Conservation (phyloP, 2,329 filamentous ascomycete genomes). For the Botrytis sinoallii region DNA sequence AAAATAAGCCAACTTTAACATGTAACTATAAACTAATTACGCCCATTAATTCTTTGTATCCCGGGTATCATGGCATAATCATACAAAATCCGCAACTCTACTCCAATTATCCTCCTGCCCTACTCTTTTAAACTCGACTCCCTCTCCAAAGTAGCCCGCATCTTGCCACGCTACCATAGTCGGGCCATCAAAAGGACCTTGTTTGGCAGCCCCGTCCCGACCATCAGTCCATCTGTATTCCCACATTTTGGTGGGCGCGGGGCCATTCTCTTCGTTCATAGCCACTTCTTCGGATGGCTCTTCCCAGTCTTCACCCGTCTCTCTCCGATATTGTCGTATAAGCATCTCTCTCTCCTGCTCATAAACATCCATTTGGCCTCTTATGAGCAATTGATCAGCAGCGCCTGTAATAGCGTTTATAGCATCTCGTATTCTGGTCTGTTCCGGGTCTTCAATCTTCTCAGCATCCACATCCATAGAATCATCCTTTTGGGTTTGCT, state of each 20-base stretch:
- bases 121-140: constrained; percentile 71
- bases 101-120: constrained; percentile 48
- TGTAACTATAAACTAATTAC: neutral
- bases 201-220: constrained; percentile 70
- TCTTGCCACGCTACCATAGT: constrained; percentile 91
- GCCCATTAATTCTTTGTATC: neutral
- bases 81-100: constrained; percentile 38
- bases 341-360: constrained; percentile 82
- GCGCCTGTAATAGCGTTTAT: constrained; percentile 85
- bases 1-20: neutral
- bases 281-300: constrained; percentile 44
- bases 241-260: constrained; percentile 57
- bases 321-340: constrained; percentile 75
- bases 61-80: constrained; percentile 21
- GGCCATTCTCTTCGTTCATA: constrained; percentile 33
- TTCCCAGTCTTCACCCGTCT: constrained; percentile 84
- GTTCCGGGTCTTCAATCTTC: constrained; percentile 63
- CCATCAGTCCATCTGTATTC: constrained; percentile 92
- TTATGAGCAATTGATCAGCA: constrained; percentile 78
- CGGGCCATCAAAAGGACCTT: constrained; percentile 81
- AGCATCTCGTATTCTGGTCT: constrained; percentile 64
- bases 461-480: constrained; percentile 70
- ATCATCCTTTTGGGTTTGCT: constrained; percentile 55
- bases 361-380: constrained; percentile 88
- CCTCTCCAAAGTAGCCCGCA: constrained; percentile 88